phyloP scores from a whole-genome alignment of 495 filamentous ascomycete genomes.

The Podospora pseudoanserina region DNA sequence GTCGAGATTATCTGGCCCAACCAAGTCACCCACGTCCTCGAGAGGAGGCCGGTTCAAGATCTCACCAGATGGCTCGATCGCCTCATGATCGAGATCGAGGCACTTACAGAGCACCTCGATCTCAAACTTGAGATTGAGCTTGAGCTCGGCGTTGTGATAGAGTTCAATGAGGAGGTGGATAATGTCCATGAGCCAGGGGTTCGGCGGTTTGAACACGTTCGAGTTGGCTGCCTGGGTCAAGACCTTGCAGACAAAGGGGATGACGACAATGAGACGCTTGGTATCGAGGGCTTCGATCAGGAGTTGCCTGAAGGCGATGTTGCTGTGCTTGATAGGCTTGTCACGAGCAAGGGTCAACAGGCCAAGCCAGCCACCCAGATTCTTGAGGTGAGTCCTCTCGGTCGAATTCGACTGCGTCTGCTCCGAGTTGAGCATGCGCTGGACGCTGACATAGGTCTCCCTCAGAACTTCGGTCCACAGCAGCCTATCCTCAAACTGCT shows the following conservation, averaged over 20 bases:
- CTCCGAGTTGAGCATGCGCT: slow-evolving; percentile 84
- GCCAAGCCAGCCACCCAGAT: slow-evolving; percentile 87
- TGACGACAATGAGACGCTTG: slow-evolving; percentile 81
- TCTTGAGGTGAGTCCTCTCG: slow-evolving; percentile 85
- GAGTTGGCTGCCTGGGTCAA: slow-evolving; percentile 79
- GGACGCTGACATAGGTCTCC: slow-evolving; percentile 86
- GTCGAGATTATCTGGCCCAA: slow-evolving; percentile 51
- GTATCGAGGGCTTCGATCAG: slow-evolving; percentile 89
- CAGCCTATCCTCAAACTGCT: slow-evolving; percentile 69
- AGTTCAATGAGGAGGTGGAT: slow-evolving; percentile 82
- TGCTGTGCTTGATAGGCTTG: slow-evolving; percentile 92
- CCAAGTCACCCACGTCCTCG: slow-evolving; percentile 57
- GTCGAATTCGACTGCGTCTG: slow-evolving; percentile 70
- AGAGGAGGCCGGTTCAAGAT: slow-evolving; percentile 69
- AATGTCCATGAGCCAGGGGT: slow-evolving; percentile 96
- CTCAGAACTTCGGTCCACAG: slow-evolving; percentile 85
- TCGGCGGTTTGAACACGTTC: slow-evolving; percentile 87
- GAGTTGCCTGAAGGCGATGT: slow-evolving; percentile 94
- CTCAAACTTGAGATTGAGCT: slow-evolving; percentile 94
- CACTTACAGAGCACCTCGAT: slow-evolving; percentile 96
- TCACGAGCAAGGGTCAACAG: slow-evolving; percentile 90
- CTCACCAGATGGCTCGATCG: slow-evolving; percentile 75
- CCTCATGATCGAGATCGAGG: slow-evolving; percentile 81
- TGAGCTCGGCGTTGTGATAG: slow-evolving; percentile 87
- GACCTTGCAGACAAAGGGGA: slow-evolving; percentile 96